Evolutionary conservation across 768 basidiomycete genomes (phyloP).

Genomic region (Crepidotus variabilis): DNA sequence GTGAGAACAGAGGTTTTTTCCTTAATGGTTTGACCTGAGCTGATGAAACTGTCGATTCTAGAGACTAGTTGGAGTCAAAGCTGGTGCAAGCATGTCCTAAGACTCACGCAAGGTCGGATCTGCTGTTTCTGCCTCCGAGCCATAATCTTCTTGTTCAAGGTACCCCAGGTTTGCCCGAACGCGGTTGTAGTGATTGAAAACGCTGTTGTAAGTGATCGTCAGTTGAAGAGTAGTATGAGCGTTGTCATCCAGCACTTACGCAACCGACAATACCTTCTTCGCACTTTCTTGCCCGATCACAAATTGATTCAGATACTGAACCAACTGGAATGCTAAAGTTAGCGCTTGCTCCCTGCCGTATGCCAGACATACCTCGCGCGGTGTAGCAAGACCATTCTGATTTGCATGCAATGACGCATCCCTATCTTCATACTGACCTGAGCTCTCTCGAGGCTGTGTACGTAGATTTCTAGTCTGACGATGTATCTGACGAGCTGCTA

Average conservation of each 20-base stretch:
- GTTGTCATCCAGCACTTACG: conserved; percentile 51
- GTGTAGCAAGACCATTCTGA: conserved; percentile 54
- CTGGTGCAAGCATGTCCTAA: not conserved
- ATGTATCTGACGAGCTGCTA: conserved; percentile 16
- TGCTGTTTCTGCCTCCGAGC: conserved; percentile 7
- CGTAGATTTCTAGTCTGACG: conserved; percentile 33
- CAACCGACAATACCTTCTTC: conserved; percentile 92
- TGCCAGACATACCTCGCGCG: conserved; percentile 35
- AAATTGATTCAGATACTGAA: conserved; percentile 82
- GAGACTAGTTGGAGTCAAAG: not conserved
- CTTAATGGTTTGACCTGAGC: conserved; percentile 64
- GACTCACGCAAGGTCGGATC: conserved; percentile 3
- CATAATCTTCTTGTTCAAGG: conserved; percentile 32
- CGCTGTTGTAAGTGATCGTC: conserved; percentile 39
- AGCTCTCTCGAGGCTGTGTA: conserved; percentile 53
- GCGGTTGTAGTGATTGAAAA: conserved; percentile 94
- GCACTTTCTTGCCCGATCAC: conserved; percentile 90
- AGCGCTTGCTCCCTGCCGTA: not conserved
- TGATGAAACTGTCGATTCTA: conserved; percentile 37
- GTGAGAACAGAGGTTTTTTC: conserved; percentile 28
- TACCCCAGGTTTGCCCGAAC: conserved; percentile 66
- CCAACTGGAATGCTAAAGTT: conserved; percentile 50
- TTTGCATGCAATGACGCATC: conserved; percentile 4
- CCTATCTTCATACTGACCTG: conserved; percentile 12
- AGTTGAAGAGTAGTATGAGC: not conserved